Base-by-base conservation (phyloP, 345 rosid species). In the Pelargonium nanum region DNA sequence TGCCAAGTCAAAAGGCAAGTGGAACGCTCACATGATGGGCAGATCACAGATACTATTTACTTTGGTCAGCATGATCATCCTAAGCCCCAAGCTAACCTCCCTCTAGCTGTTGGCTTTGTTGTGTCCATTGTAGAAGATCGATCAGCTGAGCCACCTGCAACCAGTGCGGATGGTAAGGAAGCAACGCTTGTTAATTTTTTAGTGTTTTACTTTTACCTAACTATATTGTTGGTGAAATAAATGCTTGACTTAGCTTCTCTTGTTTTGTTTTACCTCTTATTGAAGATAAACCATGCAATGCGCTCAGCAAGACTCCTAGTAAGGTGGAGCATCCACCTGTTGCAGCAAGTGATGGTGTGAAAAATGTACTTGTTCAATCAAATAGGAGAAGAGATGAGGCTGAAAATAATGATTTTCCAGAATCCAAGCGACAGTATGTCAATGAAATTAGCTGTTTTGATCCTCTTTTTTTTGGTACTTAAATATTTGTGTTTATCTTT, bases 1-100 rank as follows among this genome's bases (percentile, higher is more conserved):
- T 93, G 99, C 68, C 86, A 55, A 73, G 97, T 82, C 26, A 93
- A 93, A 69, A 93, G 85, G 82, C 99, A 87, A 55, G 67, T 93
- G 76, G 97, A 93, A 56, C 78, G 77, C 61, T 81, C 96, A 2
- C 76, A 75, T 1, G 82, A 83, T 54, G 96, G 96, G 59, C 84
- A 77, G 61, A 72, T 84, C 26, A 79, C 76, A 1, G 95, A 87
- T 55, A 81, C 77, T 2, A 68, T 83, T 67, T 79, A 82, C 78
- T 79, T 85, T 62, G 96, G 96, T 26, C 71, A 81, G 68, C 99
- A 93, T 73, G 86, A 73, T 69, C 99, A 93, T 74, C 85, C 89
- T 5, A 85, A 73, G 76, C 83, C 83, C 68, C 77, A 75, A 58
- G 50, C 15, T 34, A 71, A 67, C 58, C 55, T 66, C 51, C 83